phyloP scores from a whole-genome alignment of 345 rosid species.

The Eucalyptus pauciflora region DNA sequence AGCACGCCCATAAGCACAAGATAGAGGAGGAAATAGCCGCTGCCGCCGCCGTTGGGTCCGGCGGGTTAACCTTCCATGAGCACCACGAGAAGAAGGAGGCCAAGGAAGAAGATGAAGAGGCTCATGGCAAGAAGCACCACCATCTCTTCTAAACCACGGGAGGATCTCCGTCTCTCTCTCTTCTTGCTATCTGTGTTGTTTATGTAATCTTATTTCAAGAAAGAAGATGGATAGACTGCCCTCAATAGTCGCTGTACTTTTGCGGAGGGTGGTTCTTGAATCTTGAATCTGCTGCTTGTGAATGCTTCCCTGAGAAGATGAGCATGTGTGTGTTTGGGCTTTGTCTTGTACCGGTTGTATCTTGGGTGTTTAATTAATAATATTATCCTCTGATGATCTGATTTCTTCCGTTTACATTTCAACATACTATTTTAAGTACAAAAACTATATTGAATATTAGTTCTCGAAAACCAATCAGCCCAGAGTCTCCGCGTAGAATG shows the following conservation, averaged over 20 bases:
- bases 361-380: background rate
- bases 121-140: conserved; percentile 31
- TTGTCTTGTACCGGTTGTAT: background rate
- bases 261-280: background rate
- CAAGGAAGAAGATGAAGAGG: conserved; percentile 19
- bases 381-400: background rate
- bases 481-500: background rate
- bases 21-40: conserved; percentile 36
- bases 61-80: conserved; percentile 39
- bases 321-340: background rate
- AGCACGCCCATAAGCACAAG: conserved; percentile 43
- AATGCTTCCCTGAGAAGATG: background rate
- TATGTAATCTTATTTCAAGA: background rate
- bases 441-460: background rate
- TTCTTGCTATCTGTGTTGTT: background rate
- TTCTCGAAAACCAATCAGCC: background rate
- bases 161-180: background rate
- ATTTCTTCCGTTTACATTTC: background rate
- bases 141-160: background rate
- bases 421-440: background rate
- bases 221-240: background rate
- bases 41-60: conserved; percentile 16
- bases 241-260: background rate
- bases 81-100: conserved; percentile 45
- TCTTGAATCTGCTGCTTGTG: background rate